Base-by-base conservation (phyloP, 1,284 basidiomycete species). In the Leccinum pachyderme region DNA sequence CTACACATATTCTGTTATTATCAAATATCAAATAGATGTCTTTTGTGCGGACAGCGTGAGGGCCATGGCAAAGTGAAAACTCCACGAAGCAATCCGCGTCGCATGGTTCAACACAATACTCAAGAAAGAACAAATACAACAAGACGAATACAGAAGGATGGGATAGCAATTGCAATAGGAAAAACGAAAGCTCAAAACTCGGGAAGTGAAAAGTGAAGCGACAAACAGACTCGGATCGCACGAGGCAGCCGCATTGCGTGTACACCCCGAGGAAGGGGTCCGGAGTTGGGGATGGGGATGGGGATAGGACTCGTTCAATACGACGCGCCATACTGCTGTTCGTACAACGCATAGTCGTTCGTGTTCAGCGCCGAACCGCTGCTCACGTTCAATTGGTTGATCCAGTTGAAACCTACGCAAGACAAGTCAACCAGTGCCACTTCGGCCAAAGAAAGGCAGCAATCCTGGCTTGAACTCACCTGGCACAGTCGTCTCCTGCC, bases 401-500 rank as follows among this genome's bases (percentile, higher is more conserved):
- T 75, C 77, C 77, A 79, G 39, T 64, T 63, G 59, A 77, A 76
- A n/a, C 76, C 74, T 71, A 54, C 45, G 53, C 46, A 3, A 18
- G 51, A 32, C 2, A 29, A 24, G 18, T 54, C 24, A 56, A 52
- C 15, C 24, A 13, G 27, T 27, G 15, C 45, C 4, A 39, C 8
- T 15, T 15, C 43, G 18, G 27, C 24, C 25, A 27, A n/a, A n/a
- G 9, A 39, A n/a, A 18, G 5, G 18, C 9, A 39, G 18, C 18
- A 39, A 18, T n/a, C 8, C 37, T 8, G 13, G 41, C 41, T 7
- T 27, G 24, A 11, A 18, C 47, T 55, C 61, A 83, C 82, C 79
- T 64, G 83, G 78, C 37, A 83, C 58, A 9, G 75, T 70, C 49
- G 81, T 76, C 59, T 81, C 79, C 43, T 78, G 76, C 81, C 82